Evolutionary conservation across 106 monocot genomes (phyloP), one percentile per base, ranked within the genome.

Genomic region (Ottelia alismoides): DNA sequence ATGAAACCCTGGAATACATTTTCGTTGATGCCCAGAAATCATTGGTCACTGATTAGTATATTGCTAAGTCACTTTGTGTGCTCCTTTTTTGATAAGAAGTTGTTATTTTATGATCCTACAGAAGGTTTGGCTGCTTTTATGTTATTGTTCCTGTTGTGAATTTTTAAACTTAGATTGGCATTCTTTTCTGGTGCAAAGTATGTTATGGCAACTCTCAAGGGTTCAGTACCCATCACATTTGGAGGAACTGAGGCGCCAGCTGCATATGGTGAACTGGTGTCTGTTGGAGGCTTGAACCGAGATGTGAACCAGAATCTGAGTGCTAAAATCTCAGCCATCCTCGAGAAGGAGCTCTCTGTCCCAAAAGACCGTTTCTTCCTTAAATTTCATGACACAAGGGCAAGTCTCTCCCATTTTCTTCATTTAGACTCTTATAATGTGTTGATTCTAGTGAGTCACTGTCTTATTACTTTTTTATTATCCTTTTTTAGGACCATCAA

Each of bases 121-220:
- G n/a, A n/a, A n/a, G n/a, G n/a, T n/a, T n/a, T n/a, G n/a, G n/a
- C n/a, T n/a, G n/a, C n/a, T n/a, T n/a, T n/a, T n/a, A n/a, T n/a
- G n/a, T n/a, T n/a, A n/a, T n/a, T n/a, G n/a, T n/a, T n/a, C n/a
- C n/a, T n/a, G n/a, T n/a, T n/a, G n/a, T n/a, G n/a, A n/a, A n/a
- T n/a, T n/a, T n/a, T n/a, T n/a, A n/a, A n/a, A n/a, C n/a, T n/a
- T n/a, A n/a, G n/a, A n/a, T n/a, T n/a, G n/a, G n/a, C n/a, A n/a
- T n/a, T n/a, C n/a, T n/a, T n/a, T n/a, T n/a, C n/a, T n/a, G n/a
- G n/a, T n/a, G 27, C 21, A 31, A 71, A 87, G 94, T 96, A 96
- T 76, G 88, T 96, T 59, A 96, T 96, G 94, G 69, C 89, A 45
- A 78, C 85, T 47, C 78, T 96, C 11, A 89, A 88, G 61, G 94